Evolutionary conservation across 2,329 filamentous ascomycete species (phyloP), one percentile per base, ranked within the genome.

Genomic region (Keithomyces neogunnii): DNA sequence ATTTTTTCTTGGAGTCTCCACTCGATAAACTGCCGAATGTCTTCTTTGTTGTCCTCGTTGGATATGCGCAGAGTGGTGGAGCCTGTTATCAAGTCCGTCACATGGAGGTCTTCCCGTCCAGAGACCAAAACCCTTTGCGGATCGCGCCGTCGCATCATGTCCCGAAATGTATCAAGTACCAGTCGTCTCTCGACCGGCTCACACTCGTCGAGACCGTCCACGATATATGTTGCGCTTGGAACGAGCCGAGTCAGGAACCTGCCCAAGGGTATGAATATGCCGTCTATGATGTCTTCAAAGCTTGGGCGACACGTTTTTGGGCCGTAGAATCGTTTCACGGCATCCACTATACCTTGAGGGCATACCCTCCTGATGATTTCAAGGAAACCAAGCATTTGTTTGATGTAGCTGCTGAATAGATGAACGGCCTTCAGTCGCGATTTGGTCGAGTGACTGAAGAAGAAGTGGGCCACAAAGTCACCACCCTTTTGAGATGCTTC

Each of bases 381-480:
- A 38, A 48, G 19, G 2, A 48, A 48, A 31, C 36, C 36, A n/a
- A 48, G 28, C 4, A 48, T 48, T 32, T 48, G 36, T 40, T 48
- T 48, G 10, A 48, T 40, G 13, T 40, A 48, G 36, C 46, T 48
- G 3, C 10, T 32, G 4, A 48, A 48, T 31, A 40, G 5, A 38
- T 48, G 29, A 31, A 28, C 28, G 5, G 46, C 35, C 19, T 40
- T 42, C 1, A 48, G 33, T 26, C 28, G 46, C 11, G 11, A 40
- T 19, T 48, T 48, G 11, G 3, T 48, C 1, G 46, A 48, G 2
- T 48, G 36, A n/a, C 9, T 48, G 46, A 2, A 48, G 46, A 40
- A 48, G 13, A 48, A 48, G 28, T 48, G 46, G 3, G 46, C 46
- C 36, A 48, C 35, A 32, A 48, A 48, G 32, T 48, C 35, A 10